phyloP scores from a whole-genome alignment of 495 filamentous ascomycete genomes.

The Tuber aestivum region DNA sequence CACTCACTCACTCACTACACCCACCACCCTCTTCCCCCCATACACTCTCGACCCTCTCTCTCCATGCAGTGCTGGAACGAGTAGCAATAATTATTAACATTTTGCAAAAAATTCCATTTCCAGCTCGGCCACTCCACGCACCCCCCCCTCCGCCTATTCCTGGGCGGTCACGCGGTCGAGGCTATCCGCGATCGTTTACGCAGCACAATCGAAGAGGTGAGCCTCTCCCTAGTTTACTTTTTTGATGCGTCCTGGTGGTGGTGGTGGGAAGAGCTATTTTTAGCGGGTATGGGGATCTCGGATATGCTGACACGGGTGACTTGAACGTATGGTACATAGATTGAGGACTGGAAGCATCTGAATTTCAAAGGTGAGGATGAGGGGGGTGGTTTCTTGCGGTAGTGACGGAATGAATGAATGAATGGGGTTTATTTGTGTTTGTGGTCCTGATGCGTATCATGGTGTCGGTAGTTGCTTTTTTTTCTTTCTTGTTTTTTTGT shows the following conservation, averaged over 20 bases:
- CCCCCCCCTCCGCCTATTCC: slow-evolving; percentile 73
- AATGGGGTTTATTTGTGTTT: background rate
- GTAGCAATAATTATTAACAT: background rate
- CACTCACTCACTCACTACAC: background rate
- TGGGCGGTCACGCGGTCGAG: slow-evolving; percentile 92
- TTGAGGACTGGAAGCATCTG: slow-evolving; percentile 78
- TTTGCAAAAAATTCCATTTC: background rate
- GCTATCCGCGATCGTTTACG: slow-evolving; percentile 83
- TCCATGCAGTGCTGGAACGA: background rate
- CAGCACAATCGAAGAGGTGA: slow-evolving; percentile 85
- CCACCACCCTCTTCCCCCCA: background rate
- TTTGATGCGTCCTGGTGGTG: background rate
- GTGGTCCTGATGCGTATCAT: background rate
- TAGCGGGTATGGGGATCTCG: background rate
- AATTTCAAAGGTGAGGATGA: slow-evolving; percentile 51
- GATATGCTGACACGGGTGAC: slow-evolving; percentile 10
- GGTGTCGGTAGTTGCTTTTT: background rate
- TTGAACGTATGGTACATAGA: slow-evolving; percentile 16
- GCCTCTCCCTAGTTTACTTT: slow-evolving; percentile 1
- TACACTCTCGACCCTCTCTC: background rate
- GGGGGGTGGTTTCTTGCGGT: background rate
- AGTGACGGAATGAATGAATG: background rate
- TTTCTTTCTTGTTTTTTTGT: background rate
- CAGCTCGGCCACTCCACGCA: slow-evolving; percentile 78
- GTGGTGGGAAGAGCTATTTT: background rate